Evolutionary conservation across 257 asterid species (phyloP), one percentile per base, ranked within the genome.

Genomic region (Knoxia roxburghii): DNA sequence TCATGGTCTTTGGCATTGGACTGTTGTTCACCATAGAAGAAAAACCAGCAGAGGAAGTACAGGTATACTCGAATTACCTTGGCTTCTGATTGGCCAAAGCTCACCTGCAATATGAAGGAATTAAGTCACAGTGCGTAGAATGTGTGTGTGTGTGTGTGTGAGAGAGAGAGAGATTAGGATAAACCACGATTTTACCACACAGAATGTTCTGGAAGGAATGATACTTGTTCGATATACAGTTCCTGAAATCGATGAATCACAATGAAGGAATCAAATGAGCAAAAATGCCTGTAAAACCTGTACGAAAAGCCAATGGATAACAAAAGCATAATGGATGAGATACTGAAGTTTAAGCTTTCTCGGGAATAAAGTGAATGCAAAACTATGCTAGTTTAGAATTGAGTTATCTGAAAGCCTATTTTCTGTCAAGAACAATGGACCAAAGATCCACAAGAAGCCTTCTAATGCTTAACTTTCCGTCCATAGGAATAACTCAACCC

Each of bases 21-120:
- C 46, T 33, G 20, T 60, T 37, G 49, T 35, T 37, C 3, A 30
- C 52, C 46, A 23, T 26, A 24, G 29, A 39, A n/a, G 8, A 10
- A n/a, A 49, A 15, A 29, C 15, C 26, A 49, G 29, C 17, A 59
- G 67, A 26, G 27, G 61, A 50, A 53, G 61, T 7, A 43, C 52
- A 27, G 9, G 46, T 10, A 35, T 26, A 54, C 39, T 58, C 64
- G 63, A 67, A 91, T 73, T 72, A 85, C 96, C 98, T 91, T 91
- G 69, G 96, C 98, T 87, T 91, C 98, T 70, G 96, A 81, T 60
- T 77, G 98, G 80, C 88, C 89, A 83, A 91, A 87, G 89, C 89
- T 89, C 23, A 91, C 96, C 98, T 91, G 85, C 65, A 81, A 65
- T 45, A 62, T 39, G 37, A 52, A 48, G 40, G 32, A 65, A 57